Conservation (phyloP, 805 yeast genomes). For the Candida andamanensis region DNA sequence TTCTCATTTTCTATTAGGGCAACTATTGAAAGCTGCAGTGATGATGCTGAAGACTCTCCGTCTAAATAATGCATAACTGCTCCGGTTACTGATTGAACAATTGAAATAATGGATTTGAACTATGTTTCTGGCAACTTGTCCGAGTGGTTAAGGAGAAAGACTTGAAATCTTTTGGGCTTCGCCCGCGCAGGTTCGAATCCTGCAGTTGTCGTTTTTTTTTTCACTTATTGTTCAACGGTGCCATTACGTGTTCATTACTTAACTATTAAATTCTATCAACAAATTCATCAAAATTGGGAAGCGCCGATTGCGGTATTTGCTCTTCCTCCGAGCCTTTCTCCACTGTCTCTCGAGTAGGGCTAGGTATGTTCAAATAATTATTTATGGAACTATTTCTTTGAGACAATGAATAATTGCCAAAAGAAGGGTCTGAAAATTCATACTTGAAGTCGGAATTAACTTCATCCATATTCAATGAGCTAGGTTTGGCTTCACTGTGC, state of each 20-base stretch:
- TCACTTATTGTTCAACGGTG: not conserved
- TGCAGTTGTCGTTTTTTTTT: conserved; percentile 40
- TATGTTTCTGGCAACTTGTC: conserved; percentile 41
- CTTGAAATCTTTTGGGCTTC: conserved; percentile 45
- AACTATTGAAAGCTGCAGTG: too few relatives aligned
- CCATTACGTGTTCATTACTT: conserved; percentile 1
- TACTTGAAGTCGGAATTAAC: conserved; percentile 3
- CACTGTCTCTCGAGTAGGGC: conserved; percentile 6
- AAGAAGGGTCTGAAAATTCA: conserved; percentile 8
- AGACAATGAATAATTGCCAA: conserved; percentile 5
- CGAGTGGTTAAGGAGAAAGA: conserved; percentile 47
- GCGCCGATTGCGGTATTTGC: too few relatives aligned
- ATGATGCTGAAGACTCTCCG: too few relatives aligned
- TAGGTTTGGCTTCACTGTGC: conserved; percentile 1
- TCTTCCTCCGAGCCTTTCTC: conserved; percentile 4
- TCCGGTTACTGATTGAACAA: too few relatives aligned
- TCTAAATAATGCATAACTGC: too few relatives aligned
- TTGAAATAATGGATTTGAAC: too few relatives aligned
- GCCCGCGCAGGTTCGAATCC: conserved; percentile 51
- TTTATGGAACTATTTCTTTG: conserved; percentile 7
- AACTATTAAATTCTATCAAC: conserved; percentile 9
- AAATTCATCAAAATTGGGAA: conserved; percentile 11
- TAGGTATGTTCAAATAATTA: conserved; percentile 6
- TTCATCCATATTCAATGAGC: not conserved
- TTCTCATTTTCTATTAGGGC: too few relatives aligned